Conservation (phyloP, 1,139 yeast species). For the Geotrichum reessii region DNA sequence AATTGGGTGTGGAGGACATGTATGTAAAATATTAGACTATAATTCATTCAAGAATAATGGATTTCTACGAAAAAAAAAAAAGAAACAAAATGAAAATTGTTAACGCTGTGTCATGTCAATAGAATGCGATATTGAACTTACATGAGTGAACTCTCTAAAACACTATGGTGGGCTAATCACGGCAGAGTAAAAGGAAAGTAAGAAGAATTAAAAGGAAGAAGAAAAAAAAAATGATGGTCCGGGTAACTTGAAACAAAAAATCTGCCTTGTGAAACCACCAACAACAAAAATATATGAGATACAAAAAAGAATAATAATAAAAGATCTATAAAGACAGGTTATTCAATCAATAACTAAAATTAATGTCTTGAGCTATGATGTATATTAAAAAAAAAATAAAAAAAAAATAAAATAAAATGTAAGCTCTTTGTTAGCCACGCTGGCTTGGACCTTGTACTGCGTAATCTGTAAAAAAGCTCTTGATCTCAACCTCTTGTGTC, state of each 20-base stretch:
- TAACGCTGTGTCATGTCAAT: too few relatives aligned
- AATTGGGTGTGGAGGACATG: slow-evolving; percentile 4
- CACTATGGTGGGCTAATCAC: not conserved
- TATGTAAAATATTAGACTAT: slow-evolving; percentile 4
- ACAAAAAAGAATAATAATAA: not conserved
- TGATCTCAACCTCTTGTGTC: not conserved
- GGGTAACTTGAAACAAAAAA: not conserved
- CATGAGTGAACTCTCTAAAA: not conserved
- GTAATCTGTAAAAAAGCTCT: not conserved
- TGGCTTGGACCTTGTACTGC: not conserved
- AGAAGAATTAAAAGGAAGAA: too few relatives aligned
- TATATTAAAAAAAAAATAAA: too few relatives aligned
- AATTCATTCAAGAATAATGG: slow-evolving; percentile 5
- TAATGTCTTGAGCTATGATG: too few relatives aligned
- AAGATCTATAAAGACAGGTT: not conserved
- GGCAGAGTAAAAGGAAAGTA: not conserved
- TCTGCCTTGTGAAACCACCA: too few relatives aligned
- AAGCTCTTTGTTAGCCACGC: not conserved
- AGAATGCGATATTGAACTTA: not conserved
- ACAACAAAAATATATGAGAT: too few relatives aligned
- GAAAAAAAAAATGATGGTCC: not conserved
- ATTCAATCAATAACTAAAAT: not conserved
- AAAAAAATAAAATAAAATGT: too few relatives aligned
- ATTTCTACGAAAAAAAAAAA: not conserved
- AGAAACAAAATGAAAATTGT: too few relatives aligned